Conservation (phyloP, 495 filamentous ascomycete genomes). For the Lophiotrema nucula region DNA sequence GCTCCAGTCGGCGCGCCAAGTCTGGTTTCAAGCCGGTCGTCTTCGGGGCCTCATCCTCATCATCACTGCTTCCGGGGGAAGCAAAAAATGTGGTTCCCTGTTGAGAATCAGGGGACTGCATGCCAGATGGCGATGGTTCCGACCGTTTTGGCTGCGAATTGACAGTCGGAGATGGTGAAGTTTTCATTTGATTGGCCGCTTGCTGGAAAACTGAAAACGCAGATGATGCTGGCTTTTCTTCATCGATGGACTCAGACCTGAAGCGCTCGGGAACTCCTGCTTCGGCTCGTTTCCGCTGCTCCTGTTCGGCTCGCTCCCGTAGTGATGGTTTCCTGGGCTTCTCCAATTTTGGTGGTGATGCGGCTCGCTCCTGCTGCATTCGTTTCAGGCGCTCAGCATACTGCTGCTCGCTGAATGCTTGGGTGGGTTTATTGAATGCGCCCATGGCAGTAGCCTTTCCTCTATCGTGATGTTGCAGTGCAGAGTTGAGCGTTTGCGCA, state of each 20-base stretch:
- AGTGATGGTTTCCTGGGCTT: conserved; percentile 30
- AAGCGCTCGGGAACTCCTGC: neutral
- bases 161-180: neutral
- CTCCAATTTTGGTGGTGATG: conserved; percentile 36
- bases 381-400: conserved; percentile 79
- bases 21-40: conserved; percentile 5
- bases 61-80: conserved; percentile 29
- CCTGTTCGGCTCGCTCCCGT: conserved; percentile 30
- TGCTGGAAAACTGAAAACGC: conserved; percentile 41
- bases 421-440: conserved; percentile 74
- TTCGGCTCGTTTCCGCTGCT: conserved; percentile 28
- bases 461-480: conserved; percentile 72
- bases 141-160: conserved; percentile 1
- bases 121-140: conserved; percentile 1
- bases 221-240: conserved; percentile 24
- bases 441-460: conserved; percentile 86
- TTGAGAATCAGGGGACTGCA: conserved; percentile 17
- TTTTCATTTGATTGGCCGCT: conserved; percentile 38
- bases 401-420: conserved; percentile 77
- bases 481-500: conserved; percentile 49
- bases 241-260: conserved; percentile 5
- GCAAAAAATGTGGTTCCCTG: conserved; percentile 28
- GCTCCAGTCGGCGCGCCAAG: conserved; percentile 12
- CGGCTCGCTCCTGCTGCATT: conserved; percentile 66
- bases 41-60: conserved; percentile 25